These are phyloP conservation scores for Cercophora samala DNA, from an alignment of 495 filamentous ascomycete genomes.

Conservation along the genomic window DNA sequence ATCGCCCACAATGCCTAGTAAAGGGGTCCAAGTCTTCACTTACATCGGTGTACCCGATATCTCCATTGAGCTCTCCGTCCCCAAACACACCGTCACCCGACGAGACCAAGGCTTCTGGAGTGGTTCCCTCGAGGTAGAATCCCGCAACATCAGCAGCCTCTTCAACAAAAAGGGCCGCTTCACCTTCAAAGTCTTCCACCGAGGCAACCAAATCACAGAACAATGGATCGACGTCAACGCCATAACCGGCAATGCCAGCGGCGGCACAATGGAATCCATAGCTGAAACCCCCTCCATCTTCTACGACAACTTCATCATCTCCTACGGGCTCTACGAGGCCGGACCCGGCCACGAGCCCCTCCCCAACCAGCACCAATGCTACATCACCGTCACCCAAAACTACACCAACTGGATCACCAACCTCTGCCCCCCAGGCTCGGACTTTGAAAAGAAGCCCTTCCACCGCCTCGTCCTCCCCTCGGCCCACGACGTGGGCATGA, in stretches of 20 bases:
- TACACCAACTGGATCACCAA: conserved; percentile 46
- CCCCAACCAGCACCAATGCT: conserved; percentile 51
- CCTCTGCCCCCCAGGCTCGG: conserved; percentile 43
- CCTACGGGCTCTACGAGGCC: conserved; percentile 53
- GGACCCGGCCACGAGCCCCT: conserved; percentile 44
- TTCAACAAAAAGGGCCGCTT: conserved; percentile 49
- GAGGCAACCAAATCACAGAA: conserved; percentile 36
- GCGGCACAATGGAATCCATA: conserved; percentile 48
- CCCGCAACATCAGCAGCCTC: conserved; percentile 38
- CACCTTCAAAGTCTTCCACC: conserved; percentile 43
- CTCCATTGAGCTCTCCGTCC: conserved; percentile 46
- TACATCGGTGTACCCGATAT: conserved; percentile 47
- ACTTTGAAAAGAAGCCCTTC: conserved; percentile 43
- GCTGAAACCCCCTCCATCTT: conserved; percentile 43
- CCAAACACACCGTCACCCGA: conserved; percentile 34
- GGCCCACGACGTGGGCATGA: conserved; percentile 54
- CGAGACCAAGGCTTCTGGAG: conserved; percentile 36
- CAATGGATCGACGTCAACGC: conserved; percentile 48
- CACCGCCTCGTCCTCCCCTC: conserved; percentile 45
- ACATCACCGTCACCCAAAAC: conserved; percentile 47
- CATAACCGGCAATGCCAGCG: conserved; percentile 45
- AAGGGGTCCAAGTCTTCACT: conserved; percentile 47
- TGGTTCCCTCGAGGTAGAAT: conserved; percentile 47
- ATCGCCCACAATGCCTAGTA: conserved; percentile 43
- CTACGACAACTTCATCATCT: conserved; percentile 32